Evolutionary conservation across 1,284 basidiomycete genomes (phyloP).

Genomic region (Cryptococcus neoformans): DNA sequence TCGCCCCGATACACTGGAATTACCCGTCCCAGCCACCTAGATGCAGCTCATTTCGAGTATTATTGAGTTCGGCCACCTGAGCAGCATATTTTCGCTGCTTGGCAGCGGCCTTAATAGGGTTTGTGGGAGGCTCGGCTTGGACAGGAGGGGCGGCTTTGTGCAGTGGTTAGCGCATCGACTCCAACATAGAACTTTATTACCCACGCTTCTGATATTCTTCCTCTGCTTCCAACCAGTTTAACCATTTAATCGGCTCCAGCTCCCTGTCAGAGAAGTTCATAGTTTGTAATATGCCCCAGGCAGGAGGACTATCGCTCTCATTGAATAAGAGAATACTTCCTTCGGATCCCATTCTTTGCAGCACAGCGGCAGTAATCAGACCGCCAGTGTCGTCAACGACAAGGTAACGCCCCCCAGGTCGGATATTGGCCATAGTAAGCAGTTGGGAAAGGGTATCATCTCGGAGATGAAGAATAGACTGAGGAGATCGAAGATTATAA

Average conservation of each 20-base stretch:
- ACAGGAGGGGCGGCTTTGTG: background rate
- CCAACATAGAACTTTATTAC: slow-evolving; percentile 4
- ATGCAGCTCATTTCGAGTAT: slow-evolving; percentile 76
- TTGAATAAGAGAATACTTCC: slow-evolving; percentile 82
- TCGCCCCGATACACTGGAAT: slow-evolving; percentile 22
- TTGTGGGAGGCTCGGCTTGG: background rate
- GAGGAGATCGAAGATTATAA: slow-evolving; percentile 65
- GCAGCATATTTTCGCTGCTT: slow-evolving; percentile 31
- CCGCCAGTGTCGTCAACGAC: slow-evolving; percentile 92
- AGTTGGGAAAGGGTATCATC: slow-evolving; percentile 87
- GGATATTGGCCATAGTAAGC: slow-evolving; percentile 75
- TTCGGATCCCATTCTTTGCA: slow-evolving; percentile 81
- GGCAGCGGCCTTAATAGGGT: slow-evolving; percentile 30
- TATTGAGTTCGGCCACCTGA: slow-evolving; percentile 54
- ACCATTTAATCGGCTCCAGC: slow-evolving; percentile 60
- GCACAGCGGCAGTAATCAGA: slow-evolving; percentile 75
- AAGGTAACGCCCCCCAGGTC: slow-evolving; percentile 81
- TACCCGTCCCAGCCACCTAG: slow-evolving; percentile 82
- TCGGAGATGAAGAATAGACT: slow-evolving; percentile 77
- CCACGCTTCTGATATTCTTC: slow-evolving; percentile 56
- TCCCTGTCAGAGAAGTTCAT: slow-evolving; percentile 79
- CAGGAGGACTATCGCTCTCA: slow-evolving; percentile 88
- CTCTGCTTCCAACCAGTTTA: slow-evolving; percentile 91
- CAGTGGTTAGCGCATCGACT: background rate
- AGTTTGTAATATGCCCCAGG: slow-evolving; percentile 75